Evolutionary conservation across 2,329 filamentous ascomycete genomes (phyloP), one percentile per base, ranked within the genome.

Genomic region (Capronia coronata): DNA sequence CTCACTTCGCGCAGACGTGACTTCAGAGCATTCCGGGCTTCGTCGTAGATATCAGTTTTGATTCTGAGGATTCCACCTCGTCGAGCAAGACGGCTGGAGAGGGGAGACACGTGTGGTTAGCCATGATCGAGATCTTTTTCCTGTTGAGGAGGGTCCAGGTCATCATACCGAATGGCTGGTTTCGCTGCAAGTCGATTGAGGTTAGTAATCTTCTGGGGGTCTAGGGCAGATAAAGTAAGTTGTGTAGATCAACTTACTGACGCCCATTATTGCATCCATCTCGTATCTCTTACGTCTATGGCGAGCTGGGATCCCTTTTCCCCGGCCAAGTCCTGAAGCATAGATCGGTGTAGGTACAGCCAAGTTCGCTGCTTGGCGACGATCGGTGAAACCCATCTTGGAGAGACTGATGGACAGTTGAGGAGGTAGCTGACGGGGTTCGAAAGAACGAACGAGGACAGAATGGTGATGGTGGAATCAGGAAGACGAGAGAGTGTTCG

Each of bases 61-160:
- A 69, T 68, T 0, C 67, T 46, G 0, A 57, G 39, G 0, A 69
- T 57, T 0, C 67, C 67, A 0, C 64, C 67, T 2, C 67, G 63
- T 1, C 67, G 65, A 2, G 67, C 67, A 1, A 69, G 65, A 25
- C 51, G 48, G 14, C 50, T 47, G 43, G 3, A 35, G n/a, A 19
- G 34, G 2, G n/a, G n/a, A n/a, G 42, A 22, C 19, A 18, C 27
- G 13, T 13, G 10, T 25, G 4, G 13, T 19, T 42, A 10, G 27
- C 14, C 32, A 18, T 4, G 18, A 39, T 39, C 13, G 37, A 39
- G 37, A 6, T 3, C 23, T 10, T 27, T 10, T 5, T 27, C 23
- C 23, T 10, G 10, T 10, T 10, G 23, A 27, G 23, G 23, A 27
- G 23, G 5, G 10, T 10, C 10, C 10, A 10, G 5, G 5, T n/a